Percentiles rank a stretch among this genome's conserved stretches.
These are phyloP conservation scores for Ministeria vibrans DNA, from an alignment of 78 protist genomes.

Conservation along the genomic window DNA sequence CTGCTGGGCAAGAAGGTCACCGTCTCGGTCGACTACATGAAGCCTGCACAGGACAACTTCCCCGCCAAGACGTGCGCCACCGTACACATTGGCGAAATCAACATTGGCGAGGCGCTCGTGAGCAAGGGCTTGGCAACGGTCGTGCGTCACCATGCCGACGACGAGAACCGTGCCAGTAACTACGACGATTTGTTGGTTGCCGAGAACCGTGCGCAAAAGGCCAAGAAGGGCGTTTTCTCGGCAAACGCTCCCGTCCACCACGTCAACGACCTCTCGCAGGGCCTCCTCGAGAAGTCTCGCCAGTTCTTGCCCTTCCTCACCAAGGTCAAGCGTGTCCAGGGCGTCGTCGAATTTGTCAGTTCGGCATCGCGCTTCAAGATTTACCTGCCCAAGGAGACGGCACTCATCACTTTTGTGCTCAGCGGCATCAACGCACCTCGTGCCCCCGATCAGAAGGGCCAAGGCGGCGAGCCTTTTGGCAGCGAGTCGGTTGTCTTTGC, in stretches of 20 bases:
- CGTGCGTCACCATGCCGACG: constrained; percentile 14
- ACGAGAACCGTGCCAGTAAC: constrained; percentile 16
- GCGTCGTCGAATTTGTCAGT: constrained; percentile 16
- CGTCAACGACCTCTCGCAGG: neutral
- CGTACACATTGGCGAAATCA: neutral
- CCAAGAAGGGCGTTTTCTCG: constrained; percentile 19
- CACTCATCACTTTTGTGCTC: constrained; percentile 3
- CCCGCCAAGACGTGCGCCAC: constrained; percentile 10
- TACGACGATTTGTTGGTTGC: constrained; percentile 37
- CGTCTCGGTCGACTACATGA: neutral
- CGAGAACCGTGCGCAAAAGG: constrained; percentile 32
- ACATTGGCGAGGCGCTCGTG: constrained; percentile 42
- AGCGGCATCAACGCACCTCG: constrained; percentile 13
- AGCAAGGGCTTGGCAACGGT: constrained; percentile 27
- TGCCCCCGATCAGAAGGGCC: neutral
- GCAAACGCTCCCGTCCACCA: neutral
- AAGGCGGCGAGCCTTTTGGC: constrained; percentile 19
- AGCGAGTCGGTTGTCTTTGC: constrained; percentile 7
- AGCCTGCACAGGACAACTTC: constrained; percentile 27
- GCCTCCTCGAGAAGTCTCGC: constrained; percentile 8
- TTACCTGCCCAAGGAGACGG: constrained; percentile 14
- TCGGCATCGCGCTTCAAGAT: constrained; percentile 32
- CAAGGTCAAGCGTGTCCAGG: constrained; percentile 17
- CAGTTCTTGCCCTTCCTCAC: constrained; percentile 15
- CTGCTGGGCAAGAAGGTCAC: constrained; percentile 22